A percentile compares a stretch with the other conserved stretches of the same genome.
phyloP scores from a whole-genome alignment of 371 early-diverging fungal genomes.

The Agmasoma carcini region DNA sequence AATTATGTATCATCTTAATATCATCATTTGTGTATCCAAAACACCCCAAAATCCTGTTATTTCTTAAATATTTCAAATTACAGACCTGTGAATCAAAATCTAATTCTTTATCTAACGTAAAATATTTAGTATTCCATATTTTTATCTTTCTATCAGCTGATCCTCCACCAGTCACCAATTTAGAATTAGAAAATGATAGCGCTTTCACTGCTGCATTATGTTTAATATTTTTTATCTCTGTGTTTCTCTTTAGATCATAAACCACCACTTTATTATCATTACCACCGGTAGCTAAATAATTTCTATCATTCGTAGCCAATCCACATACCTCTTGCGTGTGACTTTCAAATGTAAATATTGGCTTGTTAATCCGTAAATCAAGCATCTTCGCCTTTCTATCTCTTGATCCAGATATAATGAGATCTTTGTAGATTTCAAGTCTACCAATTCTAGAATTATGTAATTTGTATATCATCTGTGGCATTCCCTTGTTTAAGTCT shows the following conservation, averaged over 20 bases:
- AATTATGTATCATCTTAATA: conserved; percentile 33
- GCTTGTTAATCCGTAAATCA: conserved; percentile 40
- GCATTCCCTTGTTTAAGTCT: conserved; percentile 18
- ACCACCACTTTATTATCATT: conserved; percentile 54
- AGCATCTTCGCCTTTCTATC: conserved; percentile 48
- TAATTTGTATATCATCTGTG: conserved; percentile 7
- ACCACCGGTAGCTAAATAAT: conserved; percentile 51
- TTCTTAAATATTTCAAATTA: conserved; percentile 49
- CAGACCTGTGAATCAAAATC: conserved; percentile 52
- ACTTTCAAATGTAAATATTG: conserved; percentile 8
- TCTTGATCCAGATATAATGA: conserved; percentile 48
- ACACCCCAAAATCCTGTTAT: conserved; percentile 48
- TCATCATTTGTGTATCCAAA: conserved; percentile 55
- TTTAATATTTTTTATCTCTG: conserved; percentile 23
- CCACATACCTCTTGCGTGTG: conserved; percentile 55
- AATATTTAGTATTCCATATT: conserved; percentile 38
- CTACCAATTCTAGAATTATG: conserved; percentile 52
- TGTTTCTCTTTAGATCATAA: conserved; percentile 36
- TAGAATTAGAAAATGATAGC: conserved; percentile 41
- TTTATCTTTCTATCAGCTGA: conserved; percentile 54
- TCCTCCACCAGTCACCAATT: conserved; percentile 52
- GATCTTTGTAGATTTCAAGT: conserved; percentile 34
- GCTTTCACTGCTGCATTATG: conserved; percentile 55
- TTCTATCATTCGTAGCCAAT: conserved; percentile 30
- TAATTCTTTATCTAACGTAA: conserved; percentile 22